phyloP scores from a whole-genome alignment of 2,329 filamentous ascomycete species.

The Esteya vermicola region DNA sequence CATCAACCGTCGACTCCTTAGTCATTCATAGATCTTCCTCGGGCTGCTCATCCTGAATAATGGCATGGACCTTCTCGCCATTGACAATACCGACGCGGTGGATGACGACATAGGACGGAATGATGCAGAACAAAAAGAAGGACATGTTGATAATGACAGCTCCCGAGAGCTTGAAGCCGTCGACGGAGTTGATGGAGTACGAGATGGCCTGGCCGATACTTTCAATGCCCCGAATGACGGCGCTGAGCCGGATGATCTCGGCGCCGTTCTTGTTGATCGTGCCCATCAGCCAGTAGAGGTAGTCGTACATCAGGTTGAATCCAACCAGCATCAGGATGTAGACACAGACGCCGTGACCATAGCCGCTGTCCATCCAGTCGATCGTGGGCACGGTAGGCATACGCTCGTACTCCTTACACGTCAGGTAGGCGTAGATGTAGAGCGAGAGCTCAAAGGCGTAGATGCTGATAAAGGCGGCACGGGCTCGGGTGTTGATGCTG shows the following conservation, averaged over 20 bases:
- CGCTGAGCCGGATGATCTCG: not conserved
- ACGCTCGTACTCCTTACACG: not conserved
- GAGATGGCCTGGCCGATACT: not conserved
- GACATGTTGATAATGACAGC: too few species aligned
- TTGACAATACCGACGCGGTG: too few species aligned
- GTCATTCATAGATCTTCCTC: too few species aligned
- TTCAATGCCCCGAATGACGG: not conserved
- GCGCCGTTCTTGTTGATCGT: not conserved
- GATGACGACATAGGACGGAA: too few species aligned
- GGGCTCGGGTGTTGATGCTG: not conserved
- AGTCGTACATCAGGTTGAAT: not conserved
- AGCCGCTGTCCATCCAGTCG: not conserved
- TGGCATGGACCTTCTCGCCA: too few species aligned
- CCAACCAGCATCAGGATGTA: not conserved
- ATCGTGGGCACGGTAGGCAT: not conserved
- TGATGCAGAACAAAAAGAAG: too few species aligned
- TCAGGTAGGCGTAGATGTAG: not conserved
- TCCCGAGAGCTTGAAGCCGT: too few species aligned
- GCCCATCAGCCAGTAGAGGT: not conserved
- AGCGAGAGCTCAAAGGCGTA: not conserved
- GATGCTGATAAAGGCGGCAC: not conserved
- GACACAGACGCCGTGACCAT: not conserved
- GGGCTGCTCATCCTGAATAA: too few species aligned
- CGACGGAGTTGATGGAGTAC: too few species aligned
- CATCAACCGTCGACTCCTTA: too few species aligned